Base-by-base conservation (phyloP, 768 basidiomycete species). In the Tricholoma sp. region DNA sequence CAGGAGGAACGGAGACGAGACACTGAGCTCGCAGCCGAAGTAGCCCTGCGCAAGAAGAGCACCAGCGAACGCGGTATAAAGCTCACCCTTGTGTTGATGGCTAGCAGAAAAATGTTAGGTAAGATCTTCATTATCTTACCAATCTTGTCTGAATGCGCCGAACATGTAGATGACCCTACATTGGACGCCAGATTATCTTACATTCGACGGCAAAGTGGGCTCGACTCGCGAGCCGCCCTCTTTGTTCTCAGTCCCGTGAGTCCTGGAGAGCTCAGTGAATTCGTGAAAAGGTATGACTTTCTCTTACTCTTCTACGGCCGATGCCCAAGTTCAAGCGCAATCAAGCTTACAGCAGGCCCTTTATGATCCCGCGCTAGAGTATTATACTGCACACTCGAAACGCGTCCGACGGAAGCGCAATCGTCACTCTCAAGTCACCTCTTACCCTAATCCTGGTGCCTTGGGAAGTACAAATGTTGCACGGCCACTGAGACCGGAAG, bases 221-320 rank as follows among this genome's bases (percentile, higher is more conserved):
- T 99, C 1, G 95, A 97, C 67, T 89, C 94, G 1, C 83, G 91
- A 54, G 96, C 95, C 0, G 91, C 93, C 0, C 75, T 98, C 10
- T 99, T 98, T 65, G 96, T 98, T 17, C 79, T 98, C 17, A 94
- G 93, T 61, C 97, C 97, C 20, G 94, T 99, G 33, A 85, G 86
- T 36, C 77, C 80, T n/a, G 72, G 82, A 4, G 94, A 98, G 69
- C 80, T 99, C 18, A 80, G 80, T 32, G 95, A 98, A 57, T 99
- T 99, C 65, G 87, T 94, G 6, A 79, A 77, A 63, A 93, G 91
- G 91, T 90, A 59, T 42, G 61, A 59, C 12, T 51, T 17, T n/a
- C 28, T 55, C 37, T 5, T 12, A 49, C 7, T 33, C 11, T 52
- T 29, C 6, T 33, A 15, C 58, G 37, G 7, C 6, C 32, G 42